phyloP scores from a whole-genome alignment of 345 rosid genomes.

The Hypericum androsaemum region DNA sequence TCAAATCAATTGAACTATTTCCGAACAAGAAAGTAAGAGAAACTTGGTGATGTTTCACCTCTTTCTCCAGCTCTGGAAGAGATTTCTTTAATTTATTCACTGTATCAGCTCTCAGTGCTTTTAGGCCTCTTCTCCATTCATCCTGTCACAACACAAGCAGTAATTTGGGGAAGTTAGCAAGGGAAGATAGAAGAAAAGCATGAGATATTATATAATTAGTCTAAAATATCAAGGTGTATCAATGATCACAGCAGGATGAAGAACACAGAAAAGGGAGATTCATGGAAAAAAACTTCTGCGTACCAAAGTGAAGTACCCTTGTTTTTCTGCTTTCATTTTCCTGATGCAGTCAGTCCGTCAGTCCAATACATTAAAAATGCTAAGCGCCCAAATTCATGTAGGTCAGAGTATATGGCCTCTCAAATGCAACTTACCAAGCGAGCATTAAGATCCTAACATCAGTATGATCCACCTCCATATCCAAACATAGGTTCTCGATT shows the following conservation, averaged over 20 bases:
- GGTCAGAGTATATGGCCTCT: neutral
- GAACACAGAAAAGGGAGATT: neutral
- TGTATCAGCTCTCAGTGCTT: slow-evolving; percentile 23
- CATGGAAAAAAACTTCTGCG: slow-evolving; percentile 9
- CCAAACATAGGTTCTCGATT: slow-evolving; percentile 76
- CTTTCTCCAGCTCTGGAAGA: slow-evolving; percentile 26
- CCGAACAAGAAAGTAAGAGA: too few species aligned
- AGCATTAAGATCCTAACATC: slow-evolving; percentile 95
- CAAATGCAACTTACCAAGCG: slow-evolving; percentile 60
- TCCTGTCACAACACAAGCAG: slow-evolving; percentile 11
- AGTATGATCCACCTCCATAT: slow-evolving; percentile 78
- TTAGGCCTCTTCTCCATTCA: slow-evolving; percentile 27
- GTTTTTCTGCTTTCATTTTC: slow-evolving; percentile 97
- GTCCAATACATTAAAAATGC: slow-evolving; percentile 9
- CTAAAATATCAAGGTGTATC: too few species aligned
- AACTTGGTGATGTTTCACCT: slow-evolving; percentile 9
- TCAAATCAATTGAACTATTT: neutral
- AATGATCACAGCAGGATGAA: neutral
- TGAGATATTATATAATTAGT: neutral
- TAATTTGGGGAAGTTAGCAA: neutral
- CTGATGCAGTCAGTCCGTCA: slow-evolving; percentile 25
- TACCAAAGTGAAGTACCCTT: slow-evolving; percentile 91
- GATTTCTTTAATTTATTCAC: slow-evolving; percentile 23
- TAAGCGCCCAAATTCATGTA: slow-evolving; percentile 1
- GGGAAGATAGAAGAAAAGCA: neutral